phyloP scores from a whole-genome alignment of 1,284 basidiomycete species.

The Stereum hirsutum region DNA sequence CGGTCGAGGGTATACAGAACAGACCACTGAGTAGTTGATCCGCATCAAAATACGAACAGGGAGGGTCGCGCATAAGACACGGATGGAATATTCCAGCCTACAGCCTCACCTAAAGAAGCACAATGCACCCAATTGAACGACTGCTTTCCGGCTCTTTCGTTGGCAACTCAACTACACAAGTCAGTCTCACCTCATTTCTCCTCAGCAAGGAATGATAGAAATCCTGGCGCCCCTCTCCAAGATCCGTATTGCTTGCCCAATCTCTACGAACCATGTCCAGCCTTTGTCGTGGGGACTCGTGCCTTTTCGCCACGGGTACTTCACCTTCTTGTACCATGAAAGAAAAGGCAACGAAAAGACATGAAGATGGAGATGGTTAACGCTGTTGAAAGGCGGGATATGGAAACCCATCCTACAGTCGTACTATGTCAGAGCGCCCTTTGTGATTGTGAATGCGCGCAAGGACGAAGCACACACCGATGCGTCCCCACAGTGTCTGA shows the following conservation, averaged over 20 bases:
- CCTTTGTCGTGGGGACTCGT: neutral
- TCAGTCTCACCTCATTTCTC: too few species aligned
- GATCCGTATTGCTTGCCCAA: neutral
- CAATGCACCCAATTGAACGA: too few species aligned
- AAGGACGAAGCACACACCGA: too few species aligned
- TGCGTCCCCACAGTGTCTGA: neutral
- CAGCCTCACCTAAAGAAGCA: too few species aligned
- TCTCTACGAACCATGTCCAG: neutral
- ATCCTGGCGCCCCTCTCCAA: neutral
- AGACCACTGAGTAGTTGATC: too few species aligned
- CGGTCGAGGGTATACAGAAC: too few species aligned
- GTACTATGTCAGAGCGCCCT: neutral
- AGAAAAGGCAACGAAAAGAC: neutral
- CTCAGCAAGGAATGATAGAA: neutral
- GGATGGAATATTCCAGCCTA: too few species aligned
- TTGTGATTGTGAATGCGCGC: too few species aligned
- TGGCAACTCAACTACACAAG: too few species aligned
- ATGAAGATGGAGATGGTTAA: neutral
- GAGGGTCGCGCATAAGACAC: too few species aligned
- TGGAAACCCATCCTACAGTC: neutral
- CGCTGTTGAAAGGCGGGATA: neutral
- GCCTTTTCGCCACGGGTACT: neutral
- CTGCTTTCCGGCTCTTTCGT: too few species aligned
- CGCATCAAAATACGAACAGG: too few species aligned
- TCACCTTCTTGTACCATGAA: neutral